Evolutionary conservation across 768 basidiomycete species (phyloP).

Genomic region (Lactifluus echinatus): DNA sequence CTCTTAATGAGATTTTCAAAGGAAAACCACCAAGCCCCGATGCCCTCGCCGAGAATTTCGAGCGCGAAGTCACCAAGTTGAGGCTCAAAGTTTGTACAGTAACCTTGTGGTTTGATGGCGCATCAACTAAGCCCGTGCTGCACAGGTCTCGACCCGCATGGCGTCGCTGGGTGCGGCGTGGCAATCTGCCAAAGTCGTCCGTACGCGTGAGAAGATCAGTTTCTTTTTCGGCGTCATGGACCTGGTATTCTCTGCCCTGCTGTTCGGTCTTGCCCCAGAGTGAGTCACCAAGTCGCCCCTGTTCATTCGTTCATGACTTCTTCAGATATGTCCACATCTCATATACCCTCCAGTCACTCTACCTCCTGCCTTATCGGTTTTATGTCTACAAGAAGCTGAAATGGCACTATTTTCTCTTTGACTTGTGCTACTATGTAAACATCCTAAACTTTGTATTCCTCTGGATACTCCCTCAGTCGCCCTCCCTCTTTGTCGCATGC

Average conservation of each 20-base stretch:
- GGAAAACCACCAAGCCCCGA: conserved; percentile 55
- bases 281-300: conserved; percentile 33
- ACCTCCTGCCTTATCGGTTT: conserved; percentile 73
- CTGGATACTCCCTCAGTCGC: conserved; percentile 77
- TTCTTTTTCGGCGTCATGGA: conserved; percentile 95
- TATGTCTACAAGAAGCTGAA: conserved; percentile 87
- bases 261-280: conserved; percentile 86
- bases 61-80: conserved; percentile 79
- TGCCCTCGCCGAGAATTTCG: conserved; percentile 64
- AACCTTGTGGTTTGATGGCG: neutral
- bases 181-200: conserved; percentile 86
- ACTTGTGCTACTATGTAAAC: conserved; percentile 89
- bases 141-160: conserved; percentile 78
- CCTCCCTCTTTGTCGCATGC: conserved; percentile 80
- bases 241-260: conserved; percentile 70
- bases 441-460: conserved; percentile 87
- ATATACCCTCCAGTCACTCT: conserved; percentile 70
- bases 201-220: conserved; percentile 75
- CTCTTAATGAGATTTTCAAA: conserved; percentile 48
- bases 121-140: neutral
- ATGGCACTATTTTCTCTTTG: conserved; percentile 94
- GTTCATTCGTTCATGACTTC: conserved; percentile 17
- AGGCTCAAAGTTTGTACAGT: conserved; percentile 69
- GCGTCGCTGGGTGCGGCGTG: conserved; percentile 71
- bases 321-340: conserved; percentile 78